These are phyloP conservation scores for Fusarium agapanthi DNA, from an alignment of 2,329 filamentous ascomycete genomes.

Conservation along the genomic window DNA sequence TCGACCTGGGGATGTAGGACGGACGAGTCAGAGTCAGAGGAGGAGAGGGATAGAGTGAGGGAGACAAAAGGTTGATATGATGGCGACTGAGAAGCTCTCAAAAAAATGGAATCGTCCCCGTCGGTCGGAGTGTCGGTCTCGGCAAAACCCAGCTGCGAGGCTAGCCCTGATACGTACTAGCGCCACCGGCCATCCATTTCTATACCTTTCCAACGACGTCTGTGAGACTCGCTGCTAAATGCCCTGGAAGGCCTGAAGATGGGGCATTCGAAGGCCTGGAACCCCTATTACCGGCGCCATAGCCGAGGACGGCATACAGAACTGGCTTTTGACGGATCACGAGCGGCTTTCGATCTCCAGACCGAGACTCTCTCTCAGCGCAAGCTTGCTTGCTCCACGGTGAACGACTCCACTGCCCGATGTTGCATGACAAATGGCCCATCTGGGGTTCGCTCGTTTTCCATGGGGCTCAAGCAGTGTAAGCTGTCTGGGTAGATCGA, in stretches of 20 bases:
- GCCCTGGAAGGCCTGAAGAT: constrained; percentile 11
- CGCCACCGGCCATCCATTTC: constrained; percentile 42
- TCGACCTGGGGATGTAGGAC: constrained; percentile 42
- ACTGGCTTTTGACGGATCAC: constrained; percentile 31
- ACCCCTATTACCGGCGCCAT: constrained; percentile 31
- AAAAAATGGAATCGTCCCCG: constrained; percentile 50
- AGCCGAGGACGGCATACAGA: constrained; percentile 30
- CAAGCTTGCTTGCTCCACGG: background rate
- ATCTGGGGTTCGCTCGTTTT: constrained; percentile 34
- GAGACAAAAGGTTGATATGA: constrained; percentile 40
- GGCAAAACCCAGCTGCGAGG: constrained; percentile 49
- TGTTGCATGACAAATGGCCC: constrained; percentile 38
- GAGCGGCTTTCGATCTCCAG: constrained; percentile 35
- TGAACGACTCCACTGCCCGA: constrained; percentile 18
- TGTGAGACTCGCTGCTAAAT: constrained; percentile 25
- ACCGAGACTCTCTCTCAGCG: background rate
- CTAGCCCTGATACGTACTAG: constrained; percentile 47
- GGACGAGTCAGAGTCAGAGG: constrained; percentile 24
- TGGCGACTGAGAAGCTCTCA: constrained; percentile 42
- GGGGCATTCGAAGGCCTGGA: constrained; percentile 20
- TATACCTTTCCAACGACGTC: constrained; percentile 51
- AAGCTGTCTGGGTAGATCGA: background rate
- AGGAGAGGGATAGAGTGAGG: constrained; percentile 21
- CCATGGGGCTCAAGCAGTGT: constrained; percentile 10
- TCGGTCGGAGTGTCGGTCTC: constrained; percentile 47